phyloP scores from a whole-genome alignment of 805 yeast genomes.

The Ogataea siamensis region DNA sequence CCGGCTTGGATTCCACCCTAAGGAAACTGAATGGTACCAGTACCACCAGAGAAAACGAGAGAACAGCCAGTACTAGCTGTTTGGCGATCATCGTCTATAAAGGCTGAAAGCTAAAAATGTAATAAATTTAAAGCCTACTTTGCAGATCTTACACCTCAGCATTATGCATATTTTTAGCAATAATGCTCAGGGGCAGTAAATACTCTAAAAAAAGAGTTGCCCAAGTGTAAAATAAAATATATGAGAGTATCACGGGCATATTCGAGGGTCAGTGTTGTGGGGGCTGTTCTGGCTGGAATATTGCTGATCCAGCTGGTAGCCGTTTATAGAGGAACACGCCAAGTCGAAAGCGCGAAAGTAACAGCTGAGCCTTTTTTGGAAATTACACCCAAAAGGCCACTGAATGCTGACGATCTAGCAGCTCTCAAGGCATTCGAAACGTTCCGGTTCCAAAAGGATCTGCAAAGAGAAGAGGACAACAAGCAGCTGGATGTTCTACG shows the following conservation, averaged over 20 bases:
- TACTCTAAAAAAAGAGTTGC: background rate
- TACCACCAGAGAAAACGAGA: background rate
- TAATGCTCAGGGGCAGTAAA: background rate
- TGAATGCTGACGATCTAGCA: conserved; percentile 3
- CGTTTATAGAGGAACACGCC: background rate
- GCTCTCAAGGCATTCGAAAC: conserved; percentile 6
- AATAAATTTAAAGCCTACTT: background rate
- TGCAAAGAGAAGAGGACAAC: conserved; percentile 13
- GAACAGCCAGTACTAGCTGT: background rate
- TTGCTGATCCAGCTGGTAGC: background rate
- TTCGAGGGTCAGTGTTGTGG: background rate
- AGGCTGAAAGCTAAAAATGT: no score
- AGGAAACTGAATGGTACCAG: background rate
- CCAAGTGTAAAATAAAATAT: background rate
- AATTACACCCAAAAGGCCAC: background rate
- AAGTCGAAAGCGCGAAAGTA: background rate
- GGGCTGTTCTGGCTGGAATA: background rate
- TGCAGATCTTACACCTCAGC: background rate
- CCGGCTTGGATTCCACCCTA: background rate
- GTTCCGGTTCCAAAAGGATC: conserved; percentile 11
- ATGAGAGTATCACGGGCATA: background rate
- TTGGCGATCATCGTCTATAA: background rate
- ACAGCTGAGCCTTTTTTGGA: background rate
- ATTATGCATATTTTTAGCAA: background rate
- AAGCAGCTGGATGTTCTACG: conserved; percentile 8